Percentiles rank a stretch among this genome's conserved stretches.
These are phyloP conservation scores for Nannochloropsis gaditana DNA, from an alignment of 108 stramenopile genomes.

Conservation along the genomic window DNA sequence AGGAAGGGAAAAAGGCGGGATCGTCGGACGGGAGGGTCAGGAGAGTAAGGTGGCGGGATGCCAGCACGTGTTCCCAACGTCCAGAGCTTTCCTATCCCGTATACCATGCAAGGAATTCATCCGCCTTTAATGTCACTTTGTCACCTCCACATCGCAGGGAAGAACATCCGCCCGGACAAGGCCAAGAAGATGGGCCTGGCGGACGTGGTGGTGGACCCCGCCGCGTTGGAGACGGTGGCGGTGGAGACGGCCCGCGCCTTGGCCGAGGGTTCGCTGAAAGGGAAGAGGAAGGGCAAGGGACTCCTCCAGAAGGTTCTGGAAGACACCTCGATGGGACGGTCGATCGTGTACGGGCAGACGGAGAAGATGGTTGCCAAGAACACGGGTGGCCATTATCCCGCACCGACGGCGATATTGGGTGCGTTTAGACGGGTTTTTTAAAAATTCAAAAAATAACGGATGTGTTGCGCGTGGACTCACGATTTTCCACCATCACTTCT, in stretches of 20 bases:
- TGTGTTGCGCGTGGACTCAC: neutral
- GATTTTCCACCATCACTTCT: too few species aligned
- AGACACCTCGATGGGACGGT: slow-evolving; percentile 76
- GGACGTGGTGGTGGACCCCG: slow-evolving; percentile 75
- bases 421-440: neutral
- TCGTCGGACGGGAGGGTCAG: too few species aligned
- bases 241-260: slow-evolving; percentile 73
- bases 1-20: too few species aligned
- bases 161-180: slow-evolving; percentile 85
- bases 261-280: slow-evolving; percentile 73
- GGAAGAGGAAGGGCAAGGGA: slow-evolving; percentile 72
- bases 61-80: too few species aligned
- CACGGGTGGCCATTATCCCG: slow-evolving; percentile 90
- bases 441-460: neutral
- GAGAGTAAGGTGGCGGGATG: too few species aligned
- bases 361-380: slow-evolving; percentile 83
- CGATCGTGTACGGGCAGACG: slow-evolving; percentile 67
- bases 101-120: too few species aligned
- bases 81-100: too few species aligned
- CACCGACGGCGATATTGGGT: slow-evolving; percentile 81
- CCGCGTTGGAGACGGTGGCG: slow-evolving; percentile 73
- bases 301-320: slow-evolving; percentile 73
- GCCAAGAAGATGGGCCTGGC: slow-evolving; percentile 98
- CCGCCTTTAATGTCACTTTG: neutral
- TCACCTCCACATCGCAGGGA: slow-evolving; percentile 59